Evolutionary conservation across 495 filamentous ascomycete genomes (phyloP), one percentile per base, ranked within the genome.

Genomic region (Xylaria palmicola): DNA sequence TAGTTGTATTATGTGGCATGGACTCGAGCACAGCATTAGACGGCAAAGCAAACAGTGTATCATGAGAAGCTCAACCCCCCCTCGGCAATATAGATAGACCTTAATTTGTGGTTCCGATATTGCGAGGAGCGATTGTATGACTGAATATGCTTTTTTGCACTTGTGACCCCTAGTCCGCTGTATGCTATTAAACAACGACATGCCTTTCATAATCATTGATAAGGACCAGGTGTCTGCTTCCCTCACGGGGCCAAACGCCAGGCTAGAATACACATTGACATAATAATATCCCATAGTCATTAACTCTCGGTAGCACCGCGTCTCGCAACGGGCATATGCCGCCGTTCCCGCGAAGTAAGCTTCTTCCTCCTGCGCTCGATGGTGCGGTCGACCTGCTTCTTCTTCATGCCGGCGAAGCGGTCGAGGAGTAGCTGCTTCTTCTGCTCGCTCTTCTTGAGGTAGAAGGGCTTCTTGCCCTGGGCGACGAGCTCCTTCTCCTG

Each of bases 311-410:
- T n/a, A 26, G 59, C 63, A 39, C 61, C 81, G 66, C 89, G 79
- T 64, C 91, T 83, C 56, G 79, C 82, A 64, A 78, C 74, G 3
- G 91, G 91, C 86, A 93, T 83, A 59, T 83, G 78, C 82, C 86
- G 93, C 76, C 85, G 88, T 83, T 96, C 92, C 79, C 85, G 91
- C 0, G 83, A 77, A 27, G 88, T 83, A 19, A 86, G 73, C 88
- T 94, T 96, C 86, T 94, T 95, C 70, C 92, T 75, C 67, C 88
- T 81, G 68, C 89, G 79, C 81, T 94, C 91, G 62, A 97, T 85
- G 15, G 84, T 86, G 73, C 85, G 88, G 37, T 92, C 87, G 43
- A 91, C 81, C 73, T 97, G 86, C 75, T 86, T 87, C 50, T 86
- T 87, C 77, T 88, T 91, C 84, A 98, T 85, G 56, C 82, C 84